Conservation (phyloP, 1,284 basidiomycete genomes). For the Clitocybe nebularis region DNA sequence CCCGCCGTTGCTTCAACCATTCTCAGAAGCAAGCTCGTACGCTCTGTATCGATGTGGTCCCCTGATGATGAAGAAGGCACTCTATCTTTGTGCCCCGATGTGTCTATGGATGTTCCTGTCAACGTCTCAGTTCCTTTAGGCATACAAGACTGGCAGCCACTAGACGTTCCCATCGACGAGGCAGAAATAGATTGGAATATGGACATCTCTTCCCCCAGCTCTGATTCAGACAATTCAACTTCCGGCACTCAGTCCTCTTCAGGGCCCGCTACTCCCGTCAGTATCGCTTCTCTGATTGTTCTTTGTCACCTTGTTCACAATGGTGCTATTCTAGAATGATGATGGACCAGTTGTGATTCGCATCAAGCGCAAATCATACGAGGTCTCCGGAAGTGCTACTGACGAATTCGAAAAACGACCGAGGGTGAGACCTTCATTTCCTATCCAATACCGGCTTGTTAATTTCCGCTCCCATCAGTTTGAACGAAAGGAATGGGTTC, state of each 20-base stretch:
- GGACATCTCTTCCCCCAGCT: constrained; percentile 14
- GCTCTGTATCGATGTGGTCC: constrained; percentile 6
- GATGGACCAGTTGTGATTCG: constrained; percentile 19
- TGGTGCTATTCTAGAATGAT: constrained; percentile 12
- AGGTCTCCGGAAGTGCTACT: constrained; percentile 15
- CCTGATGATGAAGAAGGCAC: not conserved
- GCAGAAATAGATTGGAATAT: constrained; percentile 21
- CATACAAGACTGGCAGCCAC: constrained; percentile 14
- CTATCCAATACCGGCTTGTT: not conserved
- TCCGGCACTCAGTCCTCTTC: constrained; percentile 14
- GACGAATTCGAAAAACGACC: constrained; percentile 30
- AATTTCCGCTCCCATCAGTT: constrained; percentile 19
- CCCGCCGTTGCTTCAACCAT: not conserved
- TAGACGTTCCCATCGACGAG: constrained; percentile 24
- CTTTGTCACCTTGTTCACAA: constrained; percentile 3
- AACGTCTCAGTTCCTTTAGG: not conserved
- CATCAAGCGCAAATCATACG: constrained; percentile 32
- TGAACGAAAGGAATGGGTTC: constrained; percentile 22
- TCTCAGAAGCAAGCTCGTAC: constrained; percentile 3
- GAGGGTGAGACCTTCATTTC: constrained; percentile 23
- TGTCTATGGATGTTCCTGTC: not conserved
- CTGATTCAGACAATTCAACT: constrained; percentile 13
- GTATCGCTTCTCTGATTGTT: constrained; percentile 9
- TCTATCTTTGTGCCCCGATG: not conserved
- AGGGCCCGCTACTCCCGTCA: constrained; percentile 27